Evolutionary conservation across 345 rosid genomes (phyloP).

Genomic region (Brassica nigra): DNA sequence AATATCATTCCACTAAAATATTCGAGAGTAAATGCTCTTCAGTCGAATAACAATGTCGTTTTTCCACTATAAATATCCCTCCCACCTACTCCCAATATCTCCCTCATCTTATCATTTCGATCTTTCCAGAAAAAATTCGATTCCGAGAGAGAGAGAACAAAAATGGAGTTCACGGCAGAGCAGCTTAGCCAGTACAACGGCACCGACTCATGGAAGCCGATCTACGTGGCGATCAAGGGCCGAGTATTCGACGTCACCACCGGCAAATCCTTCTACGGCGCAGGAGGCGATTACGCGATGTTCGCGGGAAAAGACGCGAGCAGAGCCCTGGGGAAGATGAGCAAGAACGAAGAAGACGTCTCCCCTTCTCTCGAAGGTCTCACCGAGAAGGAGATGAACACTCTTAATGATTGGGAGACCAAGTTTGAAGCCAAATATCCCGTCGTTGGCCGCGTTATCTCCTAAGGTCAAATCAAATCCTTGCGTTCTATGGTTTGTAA

Average conservation of each 20-base stretch:
- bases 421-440: constrained; percentile 90
- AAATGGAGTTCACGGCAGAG: constrained; percentile 72
- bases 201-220: constrained; percentile 68
- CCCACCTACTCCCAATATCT: not conserved
- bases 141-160: not conserved
- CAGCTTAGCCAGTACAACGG: constrained; percentile 74
- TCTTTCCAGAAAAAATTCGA: constrained; percentile 6
- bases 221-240: constrained; percentile 84
- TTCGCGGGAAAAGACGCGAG: constrained; percentile 88
- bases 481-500: not conserved
- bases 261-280: constrained; percentile 77
- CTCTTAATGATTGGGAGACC: constrained; percentile 83
- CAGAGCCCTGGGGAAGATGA: constrained; percentile 91
- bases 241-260: constrained; percentile 75
- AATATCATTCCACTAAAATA: too few species aligned
- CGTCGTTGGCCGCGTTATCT: constrained; percentile 69
- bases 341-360: constrained; percentile 84
- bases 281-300: constrained; percentile 67
- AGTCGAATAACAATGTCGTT: not conserved
- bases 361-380: constrained; percentile 65
- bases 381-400: constrained; percentile 71
- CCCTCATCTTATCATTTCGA: not conserved
- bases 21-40: too few species aligned
- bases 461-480: constrained; percentile 23
- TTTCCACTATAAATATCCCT: not conserved